Base-by-base conservation (phyloP, 2,329 filamentous ascomycete species). In the Scedosporium minutisporum region DNA sequence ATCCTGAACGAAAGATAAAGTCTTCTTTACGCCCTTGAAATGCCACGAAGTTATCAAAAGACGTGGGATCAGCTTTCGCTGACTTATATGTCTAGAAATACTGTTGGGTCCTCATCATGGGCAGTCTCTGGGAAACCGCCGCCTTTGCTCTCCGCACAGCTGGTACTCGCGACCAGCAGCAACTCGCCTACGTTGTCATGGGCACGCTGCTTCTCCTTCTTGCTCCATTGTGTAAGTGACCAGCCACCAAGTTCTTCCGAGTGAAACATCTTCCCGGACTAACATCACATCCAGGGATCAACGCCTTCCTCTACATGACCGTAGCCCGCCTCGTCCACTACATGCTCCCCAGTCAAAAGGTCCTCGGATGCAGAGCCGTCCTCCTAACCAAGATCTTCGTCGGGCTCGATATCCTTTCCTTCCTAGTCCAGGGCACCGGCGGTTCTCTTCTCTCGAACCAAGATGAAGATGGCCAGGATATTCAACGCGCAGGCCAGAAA, bases 381-480 rank as follows among this genome's bases (percentile, higher is more conserved):
- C 71, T 71, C 18, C 72, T 82, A 63, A 76, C 78, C 14, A 73
- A 74, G 51, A 68, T 76, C 44, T 82, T 82, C 58, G 78, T 82
- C 7, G 75, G 75, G 70, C 70, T 80, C 41, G 79, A 81, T 65
- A 66, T 81, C n/a, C 44, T 76, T 41, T 77, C 76, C 14, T 82
- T 82, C 68, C 62, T 82, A 16, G 69, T 80, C 33, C 79, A 82
- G 66, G 72, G 69, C 14, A 70, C 64, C 2, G 76, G 74, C 29
- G 79, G 78, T 18, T 68, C 69, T 23, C 69, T 79, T 64, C 65
- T 75, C 9, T 73, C 73, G 14, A 71, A 65, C 58, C 67, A 70
- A 1, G 65, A 69, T 18, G 63, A 68, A 2, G 65, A 68, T n/a
- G 63, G 68, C 55, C 10, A 42, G 18, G 66, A 66, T n/a, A 62